Percentiles rank a stretch among this genome's conserved stretches.
These are phyloP conservation scores for Malus hybrid DNA, from an alignment of 331 rosid genomes.

Conservation along the genomic window DNA sequence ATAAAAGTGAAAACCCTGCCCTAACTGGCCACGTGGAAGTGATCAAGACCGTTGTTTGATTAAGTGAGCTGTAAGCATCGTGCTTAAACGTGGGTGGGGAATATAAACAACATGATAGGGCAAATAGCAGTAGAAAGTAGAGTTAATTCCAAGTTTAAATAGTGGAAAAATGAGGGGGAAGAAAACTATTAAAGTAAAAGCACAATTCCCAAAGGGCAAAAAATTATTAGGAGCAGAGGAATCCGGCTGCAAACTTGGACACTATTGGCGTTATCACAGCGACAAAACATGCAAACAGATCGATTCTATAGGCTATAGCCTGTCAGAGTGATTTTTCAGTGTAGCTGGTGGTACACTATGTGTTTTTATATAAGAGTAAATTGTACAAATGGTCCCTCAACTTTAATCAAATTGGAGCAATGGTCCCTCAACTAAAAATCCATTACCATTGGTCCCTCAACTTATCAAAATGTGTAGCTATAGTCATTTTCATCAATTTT, in stretches of 20 bases:
- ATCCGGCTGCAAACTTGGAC: constrained; percentile 72
- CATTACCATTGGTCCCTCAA: no score
- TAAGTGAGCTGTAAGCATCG: constrained; percentile 90
- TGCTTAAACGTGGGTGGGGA: constrained; percentile 83
- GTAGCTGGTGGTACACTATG: no score
- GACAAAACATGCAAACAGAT: constrained; percentile 56
- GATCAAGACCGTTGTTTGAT: constrained; percentile 21
- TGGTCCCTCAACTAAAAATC: no score
- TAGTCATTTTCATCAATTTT: no score
- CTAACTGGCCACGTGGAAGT: constrained; percentile 45
- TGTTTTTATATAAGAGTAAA: no score
- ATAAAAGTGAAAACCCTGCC: constrained; percentile 23
- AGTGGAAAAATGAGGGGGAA: constrained; percentile 8
- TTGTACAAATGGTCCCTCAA: no score
- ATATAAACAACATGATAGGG: constrained; percentile 53
- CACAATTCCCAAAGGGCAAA: constrained; percentile 44
- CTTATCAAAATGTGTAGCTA: no score
- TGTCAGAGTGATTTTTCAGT: no score
- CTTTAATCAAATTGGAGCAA: no score
- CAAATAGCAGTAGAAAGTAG: constrained; percentile 38
- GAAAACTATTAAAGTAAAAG: constrained; percentile 9
- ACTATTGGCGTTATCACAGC: constrained; percentile 42
- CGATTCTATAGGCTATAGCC: constrained; percentile 27
- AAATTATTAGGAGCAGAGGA: constrained; percentile 63
- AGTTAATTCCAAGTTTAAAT: constrained; percentile 26